A percentile compares a stretch with the other conserved stretches of the same genome.
phyloP scores from a whole-genome alignment of 2,329 filamentous ascomycete species.

The Microsporum ferrugineum region DNA sequence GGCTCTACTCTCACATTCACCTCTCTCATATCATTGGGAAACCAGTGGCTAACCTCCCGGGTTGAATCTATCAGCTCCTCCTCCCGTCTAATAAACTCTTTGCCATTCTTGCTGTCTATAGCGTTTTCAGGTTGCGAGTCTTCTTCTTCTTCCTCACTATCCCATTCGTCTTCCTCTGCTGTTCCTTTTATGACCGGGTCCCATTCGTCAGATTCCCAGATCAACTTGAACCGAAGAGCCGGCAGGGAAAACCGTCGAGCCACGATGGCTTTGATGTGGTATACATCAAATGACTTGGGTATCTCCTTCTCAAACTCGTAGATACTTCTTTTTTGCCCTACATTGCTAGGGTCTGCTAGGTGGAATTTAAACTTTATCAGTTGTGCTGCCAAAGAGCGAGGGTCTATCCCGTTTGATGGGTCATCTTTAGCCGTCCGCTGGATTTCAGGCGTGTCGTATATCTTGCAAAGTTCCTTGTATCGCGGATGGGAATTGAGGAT shows the following conservation, averaged over 20 bases:
- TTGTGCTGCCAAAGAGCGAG: slow-evolving; percentile 70
- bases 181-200: slow-evolving; percentile 61
- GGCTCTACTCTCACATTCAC: slow-evolving; percentile 59
- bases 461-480: slow-evolving; percentile 60
- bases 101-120: slow-evolving; percentile 23
- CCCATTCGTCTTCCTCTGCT: slow-evolving; percentile 43
- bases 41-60: slow-evolving; percentile 68
- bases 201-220: slow-evolving; percentile 88
- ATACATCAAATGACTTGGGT: slow-evolving; percentile 68
- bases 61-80: slow-evolving; percentile 70
- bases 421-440: slow-evolving; percentile 37
- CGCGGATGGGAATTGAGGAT: slow-evolving; percentile 57
- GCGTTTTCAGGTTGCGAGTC: slow-evolving; percentile 23
- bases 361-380: slow-evolving; percentile 54
- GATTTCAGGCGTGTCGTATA: slow-evolving; percentile 62
- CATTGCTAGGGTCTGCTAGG: slow-evolving; percentile 26
- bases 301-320: slow-evolving; percentile 39
- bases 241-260: slow-evolving; percentile 55
- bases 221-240: slow-evolving; percentile 54
- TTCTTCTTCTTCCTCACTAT: slow-evolving; percentile 41
- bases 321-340: slow-evolving; percentile 11
- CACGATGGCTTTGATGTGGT: slow-evolving; percentile 67
- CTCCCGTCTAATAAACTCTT: slow-evolving; percentile 63
- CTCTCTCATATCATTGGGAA: slow-evolving; percentile 54
- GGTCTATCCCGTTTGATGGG: slow-evolving; percentile 42